phyloP scores from a whole-genome alignment of 768 basidiomycete species.

The Pisolithus tinctorius region DNA sequence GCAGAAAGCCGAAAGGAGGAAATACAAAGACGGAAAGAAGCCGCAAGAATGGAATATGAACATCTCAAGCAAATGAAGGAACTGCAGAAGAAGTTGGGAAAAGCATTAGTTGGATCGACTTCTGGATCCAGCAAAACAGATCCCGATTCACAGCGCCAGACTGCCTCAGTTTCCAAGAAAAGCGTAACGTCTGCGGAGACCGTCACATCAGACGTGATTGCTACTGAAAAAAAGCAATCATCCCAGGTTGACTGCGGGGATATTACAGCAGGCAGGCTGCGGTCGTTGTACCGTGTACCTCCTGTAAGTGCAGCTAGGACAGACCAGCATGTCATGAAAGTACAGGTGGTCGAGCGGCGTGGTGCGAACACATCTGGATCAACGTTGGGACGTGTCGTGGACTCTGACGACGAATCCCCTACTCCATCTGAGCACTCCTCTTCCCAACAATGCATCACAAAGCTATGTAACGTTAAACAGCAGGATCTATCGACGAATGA shows the following conservation, averaged over 20 bases:
- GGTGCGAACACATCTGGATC: constrained; percentile 15
- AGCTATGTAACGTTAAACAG: constrained; percentile 17
- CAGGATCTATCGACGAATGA: constrained; percentile 11
- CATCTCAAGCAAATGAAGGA: constrained; percentile 34
- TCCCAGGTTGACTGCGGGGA: constrained; percentile 43
- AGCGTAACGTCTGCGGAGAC: constrained; percentile 57
- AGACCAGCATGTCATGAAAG: constrained; percentile 51
- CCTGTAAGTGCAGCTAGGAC: constrained; percentile 24
- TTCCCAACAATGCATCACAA: constrained; percentile 22
- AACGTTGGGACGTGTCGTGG: constrained; percentile 19
- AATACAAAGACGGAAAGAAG: constrained; percentile 46
- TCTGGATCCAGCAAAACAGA: constrained; percentile 34
- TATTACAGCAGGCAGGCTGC: constrained; percentile 44
- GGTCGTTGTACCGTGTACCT: constrained; percentile 31
- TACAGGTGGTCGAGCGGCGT: constrained; percentile 60
- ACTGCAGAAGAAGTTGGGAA: constrained; percentile 76
- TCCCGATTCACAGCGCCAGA: constrained; percentile 20
- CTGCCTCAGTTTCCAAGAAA: constrained; percentile 43
- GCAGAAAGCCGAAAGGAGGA: constrained; percentile 39
- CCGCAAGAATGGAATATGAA: constrained; percentile 36
- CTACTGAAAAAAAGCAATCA: constrained; percentile 11
- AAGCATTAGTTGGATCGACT: constrained; percentile 30
- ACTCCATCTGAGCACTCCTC: constrained; percentile 28
- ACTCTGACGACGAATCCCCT: constrained; percentile 69
- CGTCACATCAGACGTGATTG: constrained; percentile 11